Evolutionary conservation across 2,329 filamentous ascomycete species (phyloP).

Genomic region (Sarocladium kiliense): DNA sequence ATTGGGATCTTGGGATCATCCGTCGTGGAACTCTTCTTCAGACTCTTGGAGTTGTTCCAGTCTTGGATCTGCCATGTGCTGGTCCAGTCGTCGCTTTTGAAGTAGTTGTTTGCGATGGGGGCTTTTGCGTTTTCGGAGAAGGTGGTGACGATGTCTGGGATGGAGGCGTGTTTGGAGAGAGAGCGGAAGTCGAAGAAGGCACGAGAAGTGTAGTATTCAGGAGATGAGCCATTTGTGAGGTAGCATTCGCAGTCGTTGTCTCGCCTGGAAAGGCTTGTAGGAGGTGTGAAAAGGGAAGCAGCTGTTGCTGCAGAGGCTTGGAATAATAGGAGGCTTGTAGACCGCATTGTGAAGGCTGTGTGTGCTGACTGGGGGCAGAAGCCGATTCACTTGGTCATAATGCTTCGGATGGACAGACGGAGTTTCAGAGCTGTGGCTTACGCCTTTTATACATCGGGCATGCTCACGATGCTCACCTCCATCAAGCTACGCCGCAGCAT

Average conservation of each 20-base stretch:
- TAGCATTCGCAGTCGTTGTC: conserved; percentile 41
- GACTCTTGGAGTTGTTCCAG: conserved; percentile 36
- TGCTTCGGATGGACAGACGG: too few relatives aligned
- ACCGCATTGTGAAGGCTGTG: background rate
- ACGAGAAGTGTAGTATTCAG: conserved; percentile 39
- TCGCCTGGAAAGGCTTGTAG: background rate
- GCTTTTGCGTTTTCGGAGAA: conserved; percentile 24
- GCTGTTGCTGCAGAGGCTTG: background rate
- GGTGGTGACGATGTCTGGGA: conserved; percentile 24
- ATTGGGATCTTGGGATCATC: conserved; percentile 27
- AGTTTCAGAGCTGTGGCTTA: too few relatives aligned
- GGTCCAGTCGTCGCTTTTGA: conserved; percentile 29
- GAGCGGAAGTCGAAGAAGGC: conserved; percentile 46
- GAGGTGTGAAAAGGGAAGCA: background rate
- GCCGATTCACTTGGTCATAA: too few relatives aligned
- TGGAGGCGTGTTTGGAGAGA: conserved; percentile 32
- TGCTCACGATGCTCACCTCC: too few relatives aligned
- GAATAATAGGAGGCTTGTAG: background rate
- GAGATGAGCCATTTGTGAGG: conserved; percentile 38
- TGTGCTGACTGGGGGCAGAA: background rate
- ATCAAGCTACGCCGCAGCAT: too few relatives aligned
- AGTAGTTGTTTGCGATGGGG: conserved; percentile 32
- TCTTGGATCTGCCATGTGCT: conserved; percentile 31
- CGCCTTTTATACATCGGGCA: too few relatives aligned
- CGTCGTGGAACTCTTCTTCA: conserved; percentile 19